A percentile compares a stretch with the other conserved stretches of the same genome.
phyloP scores from a whole-genome alignment of 1,284 basidiomycete genomes.

The Cronartium quercuum region DNA sequence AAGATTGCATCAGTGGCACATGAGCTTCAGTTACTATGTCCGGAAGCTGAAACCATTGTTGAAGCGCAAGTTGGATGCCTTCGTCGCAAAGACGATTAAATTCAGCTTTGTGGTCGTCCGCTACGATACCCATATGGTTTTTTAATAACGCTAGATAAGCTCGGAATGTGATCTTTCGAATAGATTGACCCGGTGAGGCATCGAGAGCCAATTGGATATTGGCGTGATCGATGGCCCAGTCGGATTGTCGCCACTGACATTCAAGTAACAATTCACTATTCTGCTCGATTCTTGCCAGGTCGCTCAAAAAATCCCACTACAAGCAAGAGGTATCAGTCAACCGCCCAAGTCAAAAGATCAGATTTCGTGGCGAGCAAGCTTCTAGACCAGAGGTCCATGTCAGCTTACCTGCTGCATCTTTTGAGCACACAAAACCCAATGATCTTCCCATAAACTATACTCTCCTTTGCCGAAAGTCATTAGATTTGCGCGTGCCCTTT shows the following conservation, averaged over 20 bases:
- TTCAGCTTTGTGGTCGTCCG: conserved; percentile 51
- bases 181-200: conserved; percentile 72
- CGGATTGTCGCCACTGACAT: conserved; percentile 88
- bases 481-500: conserved; percentile 70
- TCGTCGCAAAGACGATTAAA: conserved; percentile 87
- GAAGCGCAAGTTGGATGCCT: conserved; percentile 89
- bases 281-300: conserved; percentile 82
- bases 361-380: not conserved
- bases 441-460: conserved; percentile 98
- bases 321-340: not conserved
- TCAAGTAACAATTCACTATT: conserved; percentile 91
- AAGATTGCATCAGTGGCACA: conserved; percentile 89
- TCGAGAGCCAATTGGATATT: conserved; percentile 77
- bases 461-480: conserved; percentile 92
- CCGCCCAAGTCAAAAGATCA: not conserved
- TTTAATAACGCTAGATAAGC: conserved; percentile 78
- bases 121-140: conserved; percentile 50
- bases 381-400: not conserved
- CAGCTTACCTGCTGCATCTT: conserved; percentile 67
- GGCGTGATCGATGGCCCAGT: conserved; percentile 77
- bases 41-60: conserved; percentile 92
- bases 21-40: conserved; percentile 80
- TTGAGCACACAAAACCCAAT: conserved; percentile 93
- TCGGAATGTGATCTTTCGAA: conserved; percentile 89
- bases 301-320: conserved; percentile 88